Conservation (phyloP, 2,329 filamentous ascomycete genomes). For the Beauveria sp. region DNA sequence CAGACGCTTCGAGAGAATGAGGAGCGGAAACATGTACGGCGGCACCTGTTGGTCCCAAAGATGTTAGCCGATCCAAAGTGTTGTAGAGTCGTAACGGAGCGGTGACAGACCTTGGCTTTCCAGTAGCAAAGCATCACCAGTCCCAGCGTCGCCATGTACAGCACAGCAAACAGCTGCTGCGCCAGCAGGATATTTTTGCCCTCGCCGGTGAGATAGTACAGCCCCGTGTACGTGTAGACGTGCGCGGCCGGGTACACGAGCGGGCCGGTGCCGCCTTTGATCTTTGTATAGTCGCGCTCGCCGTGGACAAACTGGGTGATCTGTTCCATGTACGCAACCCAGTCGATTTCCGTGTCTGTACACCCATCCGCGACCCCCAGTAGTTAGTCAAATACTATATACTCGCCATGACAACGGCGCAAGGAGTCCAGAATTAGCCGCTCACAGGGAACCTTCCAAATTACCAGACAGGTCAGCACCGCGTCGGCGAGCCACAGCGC, state of each 20-base stretch:
- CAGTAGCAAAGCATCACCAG: conserved; percentile 79
- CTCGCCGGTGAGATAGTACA: conserved; percentile 70
- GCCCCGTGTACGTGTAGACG: conserved; percentile 77
- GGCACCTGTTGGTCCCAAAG: conserved; percentile 48
- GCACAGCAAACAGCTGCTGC: conserved; percentile 72
- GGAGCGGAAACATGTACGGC: conserved; percentile 77
- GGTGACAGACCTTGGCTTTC: conserved; percentile 51
- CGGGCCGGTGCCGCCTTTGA: conserved; percentile 83
- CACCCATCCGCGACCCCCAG: no score
- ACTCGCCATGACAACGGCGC: no score
- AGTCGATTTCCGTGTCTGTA: conserved; percentile 92
- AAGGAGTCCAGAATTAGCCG: not conserved
- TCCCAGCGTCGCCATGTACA: conserved; percentile 71
- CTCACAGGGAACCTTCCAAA: conserved; percentile 79
- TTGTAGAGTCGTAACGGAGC: not conserved
- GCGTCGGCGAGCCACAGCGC: conserved; percentile 64
- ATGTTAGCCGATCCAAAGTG: not conserved
- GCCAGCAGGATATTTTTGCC: conserved; percentile 70
- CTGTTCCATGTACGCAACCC: conserved; percentile 95
- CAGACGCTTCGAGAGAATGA: conserved; percentile 82
- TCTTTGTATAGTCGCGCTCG: conserved; percentile 80
- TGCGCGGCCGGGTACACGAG: conserved; percentile 92
- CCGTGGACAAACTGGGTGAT: conserved; percentile 70
- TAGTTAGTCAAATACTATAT: no score
- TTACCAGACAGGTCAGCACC: conserved; percentile 62